phyloP scores from a whole-genome alignment of 2,329 filamentous ascomycete genomes.

The Epichloe bromicola region DNA sequence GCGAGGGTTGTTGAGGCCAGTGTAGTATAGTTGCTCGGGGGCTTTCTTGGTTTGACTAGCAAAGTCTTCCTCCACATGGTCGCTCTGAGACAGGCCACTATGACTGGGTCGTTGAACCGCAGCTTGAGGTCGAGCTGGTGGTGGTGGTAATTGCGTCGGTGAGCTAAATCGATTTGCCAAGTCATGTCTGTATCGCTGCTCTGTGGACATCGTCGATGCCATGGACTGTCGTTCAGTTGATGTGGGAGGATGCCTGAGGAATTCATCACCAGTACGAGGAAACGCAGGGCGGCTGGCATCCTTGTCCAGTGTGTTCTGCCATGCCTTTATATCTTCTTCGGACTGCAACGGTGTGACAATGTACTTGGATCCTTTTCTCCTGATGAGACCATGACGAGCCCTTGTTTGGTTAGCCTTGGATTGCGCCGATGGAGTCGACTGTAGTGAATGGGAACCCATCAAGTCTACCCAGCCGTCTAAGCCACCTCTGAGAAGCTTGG shows the following conservation, averaged over 20 bases:
- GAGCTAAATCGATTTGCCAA: conserved; percentile 24
- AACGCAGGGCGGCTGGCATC: conserved; percentile 46
- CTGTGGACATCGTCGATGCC: conserved; percentile 26
- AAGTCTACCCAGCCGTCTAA: conserved; percentile 76
- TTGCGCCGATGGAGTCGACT: conserved; percentile 26
- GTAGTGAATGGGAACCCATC: conserved; percentile 55
- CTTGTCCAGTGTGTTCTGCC: conserved; percentile 62
- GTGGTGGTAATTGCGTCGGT: conserved; percentile 35
- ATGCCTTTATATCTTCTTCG: conserved; percentile 70
- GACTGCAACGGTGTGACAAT: conserved; percentile 56
- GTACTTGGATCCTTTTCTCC: conserved; percentile 30
- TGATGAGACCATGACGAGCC: conserved; percentile 15
- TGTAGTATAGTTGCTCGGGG: conserved; percentile 27
- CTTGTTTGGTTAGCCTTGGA: conserved; percentile 8
- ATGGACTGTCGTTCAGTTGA: conserved; percentile 49
- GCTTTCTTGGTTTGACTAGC: conserved; percentile 26
- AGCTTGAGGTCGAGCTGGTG: conserved; percentile 55
- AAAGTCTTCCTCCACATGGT: conserved; percentile 22
- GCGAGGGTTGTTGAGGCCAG: conserved; percentile 68
- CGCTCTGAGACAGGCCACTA: conserved; percentile 49
- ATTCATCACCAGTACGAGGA: conserved; percentile 67
- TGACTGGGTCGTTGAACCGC: conserved; percentile 62
- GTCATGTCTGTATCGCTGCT: conserved; percentile 15
- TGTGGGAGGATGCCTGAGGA: conserved; percentile 68
- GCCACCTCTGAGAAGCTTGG: conserved; percentile 70